Evolutionary conservation across 2,329 filamentous ascomycete species (phyloP).

Genomic region (Aureobasidium sp.): DNA sequence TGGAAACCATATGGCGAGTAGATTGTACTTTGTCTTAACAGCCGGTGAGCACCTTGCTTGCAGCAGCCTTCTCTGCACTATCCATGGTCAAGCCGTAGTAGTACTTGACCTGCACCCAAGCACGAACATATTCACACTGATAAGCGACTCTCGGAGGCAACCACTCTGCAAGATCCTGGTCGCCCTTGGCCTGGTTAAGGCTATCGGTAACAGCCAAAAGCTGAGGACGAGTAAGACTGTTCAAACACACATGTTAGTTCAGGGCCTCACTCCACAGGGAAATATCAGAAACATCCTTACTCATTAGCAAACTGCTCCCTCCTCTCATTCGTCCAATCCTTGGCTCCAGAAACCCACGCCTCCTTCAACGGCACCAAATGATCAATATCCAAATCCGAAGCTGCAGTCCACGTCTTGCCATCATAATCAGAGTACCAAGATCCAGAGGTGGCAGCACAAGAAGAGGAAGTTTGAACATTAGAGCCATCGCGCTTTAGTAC

Average conservation of each 20-base stretch:
- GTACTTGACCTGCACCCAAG: slow-evolving; percentile 73
- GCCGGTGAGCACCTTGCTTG: slow-evolving; percentile 57
- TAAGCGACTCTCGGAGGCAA: slow-evolving; percentile 64
- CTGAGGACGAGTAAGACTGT: slow-evolving; percentile 47
- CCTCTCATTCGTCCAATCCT: slow-evolving; percentile 60
- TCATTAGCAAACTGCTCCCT: slow-evolving; percentile 57
- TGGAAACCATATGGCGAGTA: too few species aligned
- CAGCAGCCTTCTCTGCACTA: slow-evolving; percentile 61
- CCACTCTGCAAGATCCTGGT: slow-evolving; percentile 67
- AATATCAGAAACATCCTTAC: slow-evolving; percentile 31
- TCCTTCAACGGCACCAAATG: slow-evolving; percentile 77
- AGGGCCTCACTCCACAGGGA: too few species aligned
- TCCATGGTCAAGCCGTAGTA: slow-evolving; percentile 64
- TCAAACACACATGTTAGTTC: too few species aligned
- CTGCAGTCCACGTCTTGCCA: slow-evolving; percentile 60
- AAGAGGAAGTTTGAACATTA: slow-evolving; percentile 50
- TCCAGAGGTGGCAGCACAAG: slow-evolving; percentile 60
- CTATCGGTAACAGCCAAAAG: slow-evolving; percentile 72
- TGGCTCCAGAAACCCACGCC: slow-evolving; percentile 62
- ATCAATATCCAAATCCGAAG: slow-evolving; percentile 71
- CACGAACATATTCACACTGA: slow-evolving; percentile 70
- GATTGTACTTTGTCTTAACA: slow-evolving; percentile 40
- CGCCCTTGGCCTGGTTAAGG: slow-evolving; percentile 69
- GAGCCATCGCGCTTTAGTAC: slow-evolving; percentile 69
- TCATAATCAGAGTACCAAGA: slow-evolving; percentile 69